phyloP scores from a whole-genome alignment of 169 alveolate genomes.

The Blepharisma undulans region DNA sequence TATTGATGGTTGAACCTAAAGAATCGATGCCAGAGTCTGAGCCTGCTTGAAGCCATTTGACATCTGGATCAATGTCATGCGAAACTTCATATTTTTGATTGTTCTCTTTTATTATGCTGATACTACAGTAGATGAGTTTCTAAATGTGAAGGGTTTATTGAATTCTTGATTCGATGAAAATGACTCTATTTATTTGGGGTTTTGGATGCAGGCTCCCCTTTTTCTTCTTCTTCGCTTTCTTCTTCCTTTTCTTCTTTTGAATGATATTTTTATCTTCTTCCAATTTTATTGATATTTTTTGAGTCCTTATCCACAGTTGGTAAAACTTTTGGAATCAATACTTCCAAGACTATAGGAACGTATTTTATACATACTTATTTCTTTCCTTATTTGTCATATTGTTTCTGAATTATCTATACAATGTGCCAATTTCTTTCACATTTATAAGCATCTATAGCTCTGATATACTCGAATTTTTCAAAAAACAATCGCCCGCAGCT shows the following conservation, averaged over 20 bases:
- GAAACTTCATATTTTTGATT: not conserved
- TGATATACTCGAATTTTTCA: conserved; percentile 28
- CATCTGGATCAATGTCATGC: conserved; percentile 67
- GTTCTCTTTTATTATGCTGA: not conserved
- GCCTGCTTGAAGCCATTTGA: conserved; percentile 66
- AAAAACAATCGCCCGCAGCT: conserved; percentile 59
- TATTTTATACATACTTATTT: conserved; percentile 53
- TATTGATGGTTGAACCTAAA: conserved; percentile 40
- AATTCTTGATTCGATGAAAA: not conserved
- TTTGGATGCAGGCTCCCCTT: not conserved
- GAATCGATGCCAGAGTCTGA: conserved; percentile 58
- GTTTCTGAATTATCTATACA: conserved; percentile 43
- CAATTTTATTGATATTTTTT: conserved; percentile 11
- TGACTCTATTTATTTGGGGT: not conserved
- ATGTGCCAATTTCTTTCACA: not conserved
- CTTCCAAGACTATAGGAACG: conserved; percentile 63
- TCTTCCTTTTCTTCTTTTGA: conserved; percentile 27
- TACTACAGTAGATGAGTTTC: not conserved
- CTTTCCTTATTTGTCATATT: conserved; percentile 44
- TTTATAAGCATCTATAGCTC: conserved; percentile 15
- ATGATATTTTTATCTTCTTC: conserved; percentile 20
- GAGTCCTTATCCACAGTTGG: conserved; percentile 34
- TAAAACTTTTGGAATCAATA: conserved; percentile 41
- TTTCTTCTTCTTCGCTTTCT: conserved; percentile 31
- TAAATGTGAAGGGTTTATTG: not conserved